Conservation (phyloP, 495 filamentous ascomycete species). For the Peziza echinospora region DNA sequence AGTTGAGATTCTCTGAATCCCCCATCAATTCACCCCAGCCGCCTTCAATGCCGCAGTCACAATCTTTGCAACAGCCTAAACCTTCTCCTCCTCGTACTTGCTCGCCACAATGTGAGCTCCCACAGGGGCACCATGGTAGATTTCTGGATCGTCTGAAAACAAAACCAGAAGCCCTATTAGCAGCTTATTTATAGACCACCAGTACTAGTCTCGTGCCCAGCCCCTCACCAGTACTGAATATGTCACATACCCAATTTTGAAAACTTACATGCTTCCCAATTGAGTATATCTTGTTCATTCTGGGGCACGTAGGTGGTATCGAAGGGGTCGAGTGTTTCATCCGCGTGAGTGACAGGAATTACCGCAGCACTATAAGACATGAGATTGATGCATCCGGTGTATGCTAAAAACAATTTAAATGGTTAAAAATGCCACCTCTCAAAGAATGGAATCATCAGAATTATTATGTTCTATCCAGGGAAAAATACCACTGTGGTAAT, state of each 20-base stretch:
- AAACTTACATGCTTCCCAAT: constrained; percentile 10
- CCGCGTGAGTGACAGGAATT: not conserved
- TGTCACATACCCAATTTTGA: constrained; percentile 11
- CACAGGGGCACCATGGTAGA: constrained; percentile 75
- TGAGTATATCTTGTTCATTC: constrained; percentile 17
- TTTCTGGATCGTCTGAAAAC: constrained; percentile 20
- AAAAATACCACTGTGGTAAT: no score
- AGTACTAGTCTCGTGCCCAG: no score
- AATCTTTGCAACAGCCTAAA: constrained; percentile 31
- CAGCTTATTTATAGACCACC: no score
- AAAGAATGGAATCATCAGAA: no score
- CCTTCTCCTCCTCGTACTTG: constrained; percentile 79
- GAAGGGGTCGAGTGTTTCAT: not conserved
- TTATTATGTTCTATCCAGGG: no score
- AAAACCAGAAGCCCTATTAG: no score
- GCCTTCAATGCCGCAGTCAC: not conserved
- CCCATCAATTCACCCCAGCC: no score
- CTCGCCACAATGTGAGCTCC: constrained; percentile 71
- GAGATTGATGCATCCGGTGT: not conserved
- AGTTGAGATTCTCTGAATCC: no score
- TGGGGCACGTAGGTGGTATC: constrained; percentile 12
- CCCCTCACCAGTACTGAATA: not conserved
- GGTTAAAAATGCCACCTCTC: no score
- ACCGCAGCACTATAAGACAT: not conserved
- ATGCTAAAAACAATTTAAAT: no score